Percentiles rank a stretch among this genome's conserved stretches.
phyloP scores from a whole-genome alignment of 2,329 filamentous ascomycete genomes.

The Hymenoscyphus fructigenus region DNA sequence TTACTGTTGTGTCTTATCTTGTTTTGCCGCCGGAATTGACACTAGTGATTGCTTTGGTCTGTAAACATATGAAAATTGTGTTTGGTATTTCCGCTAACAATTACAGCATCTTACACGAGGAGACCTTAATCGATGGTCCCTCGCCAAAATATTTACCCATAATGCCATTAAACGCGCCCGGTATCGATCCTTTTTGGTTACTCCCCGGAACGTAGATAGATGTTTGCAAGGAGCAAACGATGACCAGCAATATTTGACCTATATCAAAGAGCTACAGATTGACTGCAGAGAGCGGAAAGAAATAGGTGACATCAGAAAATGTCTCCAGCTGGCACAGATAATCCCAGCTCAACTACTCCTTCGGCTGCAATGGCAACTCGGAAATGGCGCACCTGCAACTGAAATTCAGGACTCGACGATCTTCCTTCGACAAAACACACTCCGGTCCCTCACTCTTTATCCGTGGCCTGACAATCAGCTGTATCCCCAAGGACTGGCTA shows the following conservation, averaged over 20 bases:
- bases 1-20: neutral
- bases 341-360: neutral
- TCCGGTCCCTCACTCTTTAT: neutral
- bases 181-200: neutral
- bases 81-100: neutral
- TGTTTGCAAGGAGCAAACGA: neutral
- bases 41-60: neutral
- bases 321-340: neutral
- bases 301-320: neutral
- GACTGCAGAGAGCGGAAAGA: neutral
- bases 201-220: neutral
- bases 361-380: neutral
- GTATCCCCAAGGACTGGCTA: neutral
- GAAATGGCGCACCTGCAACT: neutral
- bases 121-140: neutral
- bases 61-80: neutral
- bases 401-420: neutral
- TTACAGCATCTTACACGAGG: neutral
- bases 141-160: neutral
- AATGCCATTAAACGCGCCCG: neutral
- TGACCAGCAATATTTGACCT: neutral
- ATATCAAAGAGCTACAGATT: neutral
- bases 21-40: neutral
- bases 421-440: neutral
- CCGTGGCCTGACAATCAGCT: neutral